phyloP scores from a whole-genome alignment of 2,329 filamentous ascomycete species.

The Hymenoscyphus fructigenus region DNA sequence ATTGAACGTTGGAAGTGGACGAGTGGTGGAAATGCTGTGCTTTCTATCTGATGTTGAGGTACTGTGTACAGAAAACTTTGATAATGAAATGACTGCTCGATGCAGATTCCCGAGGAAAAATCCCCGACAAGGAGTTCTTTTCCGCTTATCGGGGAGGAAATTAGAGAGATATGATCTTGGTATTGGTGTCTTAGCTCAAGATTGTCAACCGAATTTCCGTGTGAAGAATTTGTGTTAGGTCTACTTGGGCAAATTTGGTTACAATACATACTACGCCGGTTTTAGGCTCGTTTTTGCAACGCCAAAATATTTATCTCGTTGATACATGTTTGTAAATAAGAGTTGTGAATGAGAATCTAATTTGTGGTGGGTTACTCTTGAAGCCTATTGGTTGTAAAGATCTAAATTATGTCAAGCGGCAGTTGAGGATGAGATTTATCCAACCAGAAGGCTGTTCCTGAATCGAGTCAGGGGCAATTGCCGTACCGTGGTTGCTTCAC shows the following conservation, averaged over 20 bases:
- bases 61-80: neutral
- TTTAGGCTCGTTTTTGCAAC: neutral
- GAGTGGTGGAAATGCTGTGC: neutral
- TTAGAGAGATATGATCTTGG: neutral
- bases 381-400: neutral
- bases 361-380: neutral
- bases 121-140: neutral
- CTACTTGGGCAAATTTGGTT: neutral
- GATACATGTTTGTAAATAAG: neutral
- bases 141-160: neutral
- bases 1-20: neutral
- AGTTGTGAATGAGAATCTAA: neutral
- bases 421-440: neutral
- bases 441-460: slow-evolving; percentile 14
- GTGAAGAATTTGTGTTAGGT: neutral
- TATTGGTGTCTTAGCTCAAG: neutral
- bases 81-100: neutral
- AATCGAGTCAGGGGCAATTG: slow-evolving; percentile 13
- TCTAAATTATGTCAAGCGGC: neutral
- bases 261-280: neutral
- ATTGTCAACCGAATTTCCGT: neutral
- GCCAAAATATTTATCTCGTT: neutral
- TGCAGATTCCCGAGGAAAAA: neutral
- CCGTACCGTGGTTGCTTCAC: neutral
- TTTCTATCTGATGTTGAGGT: neutral